phyloP scores from a whole-genome alignment of 2,329 filamentous ascomycete genomes.

The Teratosphaeria nubilosa region DNA sequence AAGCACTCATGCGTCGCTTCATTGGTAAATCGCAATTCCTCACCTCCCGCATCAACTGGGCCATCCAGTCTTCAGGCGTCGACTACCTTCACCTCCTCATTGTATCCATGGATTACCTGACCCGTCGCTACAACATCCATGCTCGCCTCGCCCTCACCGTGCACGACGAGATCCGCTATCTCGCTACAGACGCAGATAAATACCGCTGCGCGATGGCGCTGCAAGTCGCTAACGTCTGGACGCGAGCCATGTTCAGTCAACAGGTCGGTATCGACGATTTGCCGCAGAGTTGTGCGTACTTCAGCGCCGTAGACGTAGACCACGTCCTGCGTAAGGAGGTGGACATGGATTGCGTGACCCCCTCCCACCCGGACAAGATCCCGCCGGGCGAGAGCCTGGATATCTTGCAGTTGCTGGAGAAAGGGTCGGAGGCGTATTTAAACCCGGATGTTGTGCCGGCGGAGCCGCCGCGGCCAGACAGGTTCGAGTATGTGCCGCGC shows the following conservation, averaged over 20 bases:
- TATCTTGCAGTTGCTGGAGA: conserved; percentile 66
- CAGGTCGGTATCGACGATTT: conserved; percentile 94
- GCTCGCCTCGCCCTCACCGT: conserved; percentile 87
- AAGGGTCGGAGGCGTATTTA: conserved; percentile 56
- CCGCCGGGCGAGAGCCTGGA: conserved; percentile 78
- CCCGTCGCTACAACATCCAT: conserved; percentile 70
- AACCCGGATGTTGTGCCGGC: conserved; percentile 53
- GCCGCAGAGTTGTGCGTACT: conserved; percentile 88
- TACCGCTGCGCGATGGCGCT: conserved; percentile 87
- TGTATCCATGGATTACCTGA: conserved; percentile 87
- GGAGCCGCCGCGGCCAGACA: conserved; percentile 49
- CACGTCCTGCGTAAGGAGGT: conserved; percentile 95
- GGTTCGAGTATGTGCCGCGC: conserved; percentile 59
- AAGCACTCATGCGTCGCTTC: conserved; percentile 81
- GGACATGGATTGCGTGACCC: conserved; percentile 93
- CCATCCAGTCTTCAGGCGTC: conserved; percentile 92
- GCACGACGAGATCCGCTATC: conserved; percentile 93
- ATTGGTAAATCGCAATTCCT: conserved; percentile 86
- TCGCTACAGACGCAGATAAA: conserved; percentile 74
- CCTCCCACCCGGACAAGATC: conserved; percentile 69
- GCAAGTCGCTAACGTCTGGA: conserved; percentile 93
- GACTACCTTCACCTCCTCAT: conserved; percentile 95
- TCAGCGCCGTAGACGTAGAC: conserved; percentile 91
- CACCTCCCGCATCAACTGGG: conserved; percentile 97
- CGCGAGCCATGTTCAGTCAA: conserved; percentile 90